A percentile compares a stretch with the other conserved stretches of the same genome.
Conservation (phyloP, 176 grass and related monocot species). For the Thinopyrum elongatum region DNA sequence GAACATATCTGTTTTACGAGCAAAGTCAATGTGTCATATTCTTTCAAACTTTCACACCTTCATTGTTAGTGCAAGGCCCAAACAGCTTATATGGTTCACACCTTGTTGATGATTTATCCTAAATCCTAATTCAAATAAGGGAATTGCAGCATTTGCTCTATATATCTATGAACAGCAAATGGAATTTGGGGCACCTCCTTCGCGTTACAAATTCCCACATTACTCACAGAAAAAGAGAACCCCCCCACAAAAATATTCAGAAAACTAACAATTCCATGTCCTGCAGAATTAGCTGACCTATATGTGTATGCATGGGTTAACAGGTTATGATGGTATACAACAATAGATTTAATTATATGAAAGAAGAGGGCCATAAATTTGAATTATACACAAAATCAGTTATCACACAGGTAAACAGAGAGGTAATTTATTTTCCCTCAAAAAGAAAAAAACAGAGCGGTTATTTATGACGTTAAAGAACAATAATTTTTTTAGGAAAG, state of each 20-base stretch:
- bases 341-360: not conserved
- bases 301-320: not conserved
- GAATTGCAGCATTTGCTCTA: too few species aligned
- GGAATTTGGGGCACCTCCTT: too few species aligned
- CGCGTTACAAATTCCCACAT: not conserved
- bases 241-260: not conserved
- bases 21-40: not conserved
- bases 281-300: not conserved
- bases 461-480: not conserved
- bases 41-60: too few species aligned
- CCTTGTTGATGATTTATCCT: too few species aligned
- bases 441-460: too few species aligned
- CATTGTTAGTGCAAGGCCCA: not conserved
- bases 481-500: not conserved
- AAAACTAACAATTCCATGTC: not conserved
- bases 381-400: not conserved
- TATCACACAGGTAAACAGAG: not conserved
- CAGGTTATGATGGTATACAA: not conserved
- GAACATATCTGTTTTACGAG: not conserved
- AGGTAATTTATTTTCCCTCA: not conserved
- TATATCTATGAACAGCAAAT: too few species aligned
- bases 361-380: not conserved
- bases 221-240: not conserved
- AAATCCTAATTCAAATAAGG: too few species aligned
- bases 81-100: too few species aligned